These are phyloP conservation scores for Curvularia sp. DNA, from an alignment of 2,329 filamentous ascomycete genomes.

Conservation along the genomic window DNA sequence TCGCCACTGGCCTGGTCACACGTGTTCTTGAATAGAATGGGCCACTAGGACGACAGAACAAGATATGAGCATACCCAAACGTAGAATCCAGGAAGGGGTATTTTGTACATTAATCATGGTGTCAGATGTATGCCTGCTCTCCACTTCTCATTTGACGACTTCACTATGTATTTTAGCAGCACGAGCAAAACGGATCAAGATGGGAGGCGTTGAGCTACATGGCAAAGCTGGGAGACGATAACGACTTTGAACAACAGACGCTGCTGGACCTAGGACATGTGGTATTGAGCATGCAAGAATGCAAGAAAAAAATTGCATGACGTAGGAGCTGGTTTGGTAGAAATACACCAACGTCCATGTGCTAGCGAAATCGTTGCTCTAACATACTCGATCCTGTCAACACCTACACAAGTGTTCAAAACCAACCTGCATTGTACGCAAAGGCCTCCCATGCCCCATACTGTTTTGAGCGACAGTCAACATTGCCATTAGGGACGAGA, in stretches of 20 bases:
- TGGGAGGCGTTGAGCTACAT: constrained; percentile 29
- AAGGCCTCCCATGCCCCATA: not conserved
- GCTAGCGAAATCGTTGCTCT: not conserved
- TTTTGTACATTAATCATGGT: constrained; percentile 33
- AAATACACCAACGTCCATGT: not conserved
- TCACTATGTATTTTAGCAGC: constrained; percentile 37
- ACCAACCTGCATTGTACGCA: not conserved
- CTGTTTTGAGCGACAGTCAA: not conserved
- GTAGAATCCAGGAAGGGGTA: constrained; percentile 20
- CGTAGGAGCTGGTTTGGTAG: not conserved
- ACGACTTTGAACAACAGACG: constrained; percentile 19
- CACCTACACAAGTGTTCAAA: not conserved
- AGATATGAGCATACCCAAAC: constrained; percentile 14
- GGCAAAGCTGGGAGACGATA: constrained; percentile 28
- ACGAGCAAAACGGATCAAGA: constrained; percentile 32
- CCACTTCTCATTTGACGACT: constrained; percentile 33
- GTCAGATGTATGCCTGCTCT: constrained; percentile 32
- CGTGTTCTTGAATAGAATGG: constrained; percentile 45
- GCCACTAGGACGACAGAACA: not conserved
- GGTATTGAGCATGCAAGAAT: not conserved
- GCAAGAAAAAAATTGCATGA: not conserved
- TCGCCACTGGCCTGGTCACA: constrained; percentile 51
- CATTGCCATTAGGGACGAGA: not conserved
- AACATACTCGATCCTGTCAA: not conserved
- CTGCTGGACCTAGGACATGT: not conserved